Percentiles rank a stretch among this genome's conserved stretches.
These are phyloP conservation scores for Choanephora cucurbitarum DNA, from an alignment of 371 early-diverging fungal genomes.

Conservation along the genomic window DNA sequence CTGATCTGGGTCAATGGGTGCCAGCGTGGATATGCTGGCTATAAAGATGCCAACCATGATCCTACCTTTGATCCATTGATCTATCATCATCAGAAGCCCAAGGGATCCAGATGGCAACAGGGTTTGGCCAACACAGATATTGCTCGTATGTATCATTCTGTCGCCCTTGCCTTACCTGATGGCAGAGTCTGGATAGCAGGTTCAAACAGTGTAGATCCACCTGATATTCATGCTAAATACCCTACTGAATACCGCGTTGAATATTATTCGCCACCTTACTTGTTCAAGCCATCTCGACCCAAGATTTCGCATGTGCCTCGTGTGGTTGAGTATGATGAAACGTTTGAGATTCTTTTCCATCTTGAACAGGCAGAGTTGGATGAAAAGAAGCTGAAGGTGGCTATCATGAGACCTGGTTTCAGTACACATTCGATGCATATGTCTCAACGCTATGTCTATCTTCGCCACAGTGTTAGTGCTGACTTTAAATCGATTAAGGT, in stretches of 20 bases:
- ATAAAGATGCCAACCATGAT: constrained; percentile 47
- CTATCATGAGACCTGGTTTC: constrained; percentile 53
- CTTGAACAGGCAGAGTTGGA: constrained; percentile 28
- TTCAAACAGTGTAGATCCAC: constrained; percentile 48
- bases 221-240: constrained; percentile 44
- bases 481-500: constrained; percentile 36
- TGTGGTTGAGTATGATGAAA: constrained; percentile 41
- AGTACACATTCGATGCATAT: constrained; percentile 69
- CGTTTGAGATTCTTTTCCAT: constrained; percentile 36
- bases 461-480: constrained; percentile 24
- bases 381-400: constrained; percentile 40
- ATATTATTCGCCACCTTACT: constrained; percentile 63
- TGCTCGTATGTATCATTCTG: constrained; percentile 72
- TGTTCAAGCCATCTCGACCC: constrained; percentile 49
- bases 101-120: constrained; percentile 46
- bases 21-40: constrained; percentile 63
- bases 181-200: constrained; percentile 55
- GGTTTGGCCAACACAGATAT: constrained; percentile 56
- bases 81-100: constrained; percentile 51
- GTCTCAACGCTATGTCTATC: constrained; percentile 58
- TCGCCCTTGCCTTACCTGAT: constrained; percentile 60
- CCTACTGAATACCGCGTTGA: constrained; percentile 69
- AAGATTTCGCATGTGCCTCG: constrained; percentile 50
- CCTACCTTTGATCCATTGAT: constrained; percentile 62
- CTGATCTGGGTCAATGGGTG: constrained; percentile 65